Evolutionary conservation across 2,329 filamentous ascomycete species (phyloP).

Genomic region (Ascosphaera aggregata): DNA sequence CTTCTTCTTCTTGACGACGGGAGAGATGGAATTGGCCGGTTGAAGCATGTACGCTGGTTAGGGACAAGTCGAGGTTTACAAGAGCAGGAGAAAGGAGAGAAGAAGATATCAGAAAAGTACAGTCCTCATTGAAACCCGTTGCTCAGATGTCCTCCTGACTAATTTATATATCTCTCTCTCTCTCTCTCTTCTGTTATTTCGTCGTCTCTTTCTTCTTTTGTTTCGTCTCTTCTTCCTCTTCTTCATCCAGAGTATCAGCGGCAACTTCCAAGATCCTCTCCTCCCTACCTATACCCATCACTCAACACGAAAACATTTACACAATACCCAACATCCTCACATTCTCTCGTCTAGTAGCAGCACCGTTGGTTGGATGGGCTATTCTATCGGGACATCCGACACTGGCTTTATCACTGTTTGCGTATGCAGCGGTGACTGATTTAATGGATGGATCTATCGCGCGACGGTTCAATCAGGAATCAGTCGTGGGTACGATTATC

Average conservation of each 20-base stretch:
- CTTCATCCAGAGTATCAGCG: slow-evolving; percentile 1
- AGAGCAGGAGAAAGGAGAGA: neutral
- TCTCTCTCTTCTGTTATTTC: neutral
- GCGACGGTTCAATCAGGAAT: slow-evolving; percentile 64
- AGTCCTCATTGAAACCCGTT: neutral
- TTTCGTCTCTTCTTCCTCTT: neutral
- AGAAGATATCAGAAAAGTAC: neutral
- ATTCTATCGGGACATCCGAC: slow-evolving; percentile 63
- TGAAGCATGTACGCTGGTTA: slow-evolving; percentile 9
- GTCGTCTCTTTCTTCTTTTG: neutral
- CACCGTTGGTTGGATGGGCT: slow-evolving; percentile 70
- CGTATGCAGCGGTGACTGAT: slow-evolving; percentile 79
- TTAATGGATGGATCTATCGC: slow-evolving; percentile 89
- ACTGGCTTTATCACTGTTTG: slow-evolving; percentile 64
- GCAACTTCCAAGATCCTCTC: slow-evolving; percentile 12
- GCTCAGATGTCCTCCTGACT: neutral
- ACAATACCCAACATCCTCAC: slow-evolving; percentile 90
- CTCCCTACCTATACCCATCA: slow-evolving; percentile 9
- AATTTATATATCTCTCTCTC: neutral
- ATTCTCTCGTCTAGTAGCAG: slow-evolving; percentile 57
- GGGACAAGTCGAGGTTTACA: neutral
- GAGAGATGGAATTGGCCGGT: slow-evolving; percentile 13
- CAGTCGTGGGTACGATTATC: slow-evolving; percentile 83
- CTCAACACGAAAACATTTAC: slow-evolving; percentile 73
- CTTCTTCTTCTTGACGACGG: slow-evolving; percentile 3